Base-by-base conservation (phyloP, 2,329 filamentous ascomycete genomes). In the Cladophialophora chaetospira region DNA sequence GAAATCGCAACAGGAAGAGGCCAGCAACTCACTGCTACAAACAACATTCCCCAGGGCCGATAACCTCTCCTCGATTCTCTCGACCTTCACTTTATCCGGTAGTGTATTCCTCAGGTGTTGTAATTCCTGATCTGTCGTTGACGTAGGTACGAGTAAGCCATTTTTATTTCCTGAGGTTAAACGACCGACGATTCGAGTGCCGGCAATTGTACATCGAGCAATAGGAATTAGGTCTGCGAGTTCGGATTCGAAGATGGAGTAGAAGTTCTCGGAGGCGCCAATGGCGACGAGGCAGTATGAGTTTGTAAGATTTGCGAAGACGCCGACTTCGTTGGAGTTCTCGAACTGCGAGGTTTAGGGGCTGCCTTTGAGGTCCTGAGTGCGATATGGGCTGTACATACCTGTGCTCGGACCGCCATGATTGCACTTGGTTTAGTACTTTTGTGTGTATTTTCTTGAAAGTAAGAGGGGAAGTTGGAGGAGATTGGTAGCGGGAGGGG, bases 211-310 rank as follows among this genome's bases (percentile, higher is more conserved):
- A 67, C 91, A 92, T 77, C 94, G 90, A 76, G 91, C 94, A 75
- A 97, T 97, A 66, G 94, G 94, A 68, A 99, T 93, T 63, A 97
- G 86, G 79, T 97, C 94, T 80, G 96, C 91, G 61, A 99, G 83
- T 80, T 99, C 94, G 63, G 93, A 88, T 82, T 99, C 94, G 79
- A 99, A 97, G 73, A 97, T 85, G 80, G 90, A 92, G 86, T 97
- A 97, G 77, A 99, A 99, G 84, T 97, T 97, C 82, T 97, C 92
- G 71, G 91, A 96, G 68, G 90, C 92, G 71, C 94, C 94, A 65
- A 96, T 85, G 64, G 93, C 92, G 68, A 97, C 91, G 69, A 99
- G 83, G 68, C 92, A 91, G 77, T 96, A 99, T 59, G 91, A 93
- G 78, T 99, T 99, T 67, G 94, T 99, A 72, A 99, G 88, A 61